Evolutionary conservation across 1,139 yeast species (phyloP), one percentile per base, ranked within the genome.

Genomic region (Debaryomyces nepalensis): DNA sequence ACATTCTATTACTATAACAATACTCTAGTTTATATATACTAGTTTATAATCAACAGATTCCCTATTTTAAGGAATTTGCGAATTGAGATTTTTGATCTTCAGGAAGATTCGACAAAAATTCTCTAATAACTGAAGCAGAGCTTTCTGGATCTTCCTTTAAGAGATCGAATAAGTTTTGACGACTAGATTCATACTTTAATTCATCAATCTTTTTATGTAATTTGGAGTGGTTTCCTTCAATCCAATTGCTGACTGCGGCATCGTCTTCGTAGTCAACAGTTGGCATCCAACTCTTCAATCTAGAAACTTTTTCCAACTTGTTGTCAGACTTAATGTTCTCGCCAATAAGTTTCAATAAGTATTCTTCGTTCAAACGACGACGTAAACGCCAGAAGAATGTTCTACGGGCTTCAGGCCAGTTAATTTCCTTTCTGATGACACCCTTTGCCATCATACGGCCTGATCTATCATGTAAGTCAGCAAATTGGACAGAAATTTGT

Each of bases 351-450:
- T 80, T 83, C 64, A 89, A 74, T 59, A 91, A 75, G 67, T 89
- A 88, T 65, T 89, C 96, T 72, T 93, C 98, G 64, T 87, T 85
- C 68, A 95, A 76, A 70, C 97, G 88, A 72, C 99, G 87, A 73
- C 97, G 89, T 52, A 89, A 81, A 70, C 99, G 84, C 99, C 99
- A 93, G 93, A 89, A 93, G 82, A 93, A 95, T 81, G 80, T 87
- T 59, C 98, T 82, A 75, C 99, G 88, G 24, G 98, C 81, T 43
- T 90, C 78, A 36, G 68, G 68, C 97, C 97, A 91, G 58, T 86
- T 82, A 44, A 93, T 69, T 56, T 90, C 95, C 65, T 85, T 84
- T 55, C 86, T 79, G 57, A 93, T 89, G 42, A 86, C 87, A 47
- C 95, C 96, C 78, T 93, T 95, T 46, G 96, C 95, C 70, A 86